Evolutionary conservation across 495 filamentous ascomycete species (phyloP), one percentile per base, ranked within the genome.

Genomic region (Tuber calosporum): DNA sequence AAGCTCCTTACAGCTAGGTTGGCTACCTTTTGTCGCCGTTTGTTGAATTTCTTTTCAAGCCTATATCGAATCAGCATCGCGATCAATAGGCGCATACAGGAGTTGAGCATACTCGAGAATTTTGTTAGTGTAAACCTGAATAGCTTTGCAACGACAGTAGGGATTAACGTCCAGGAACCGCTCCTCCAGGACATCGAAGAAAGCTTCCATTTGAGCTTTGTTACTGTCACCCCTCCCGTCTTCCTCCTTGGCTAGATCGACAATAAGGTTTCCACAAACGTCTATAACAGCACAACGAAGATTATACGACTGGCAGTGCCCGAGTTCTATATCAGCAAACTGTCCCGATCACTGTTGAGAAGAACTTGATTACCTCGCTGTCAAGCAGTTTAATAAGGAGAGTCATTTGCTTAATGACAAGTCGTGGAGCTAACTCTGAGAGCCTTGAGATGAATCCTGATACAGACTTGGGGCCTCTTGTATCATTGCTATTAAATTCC

Each of bases 391-490:
- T 98, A 5, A 93, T 91, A 45, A 99, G 83, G 74, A 96, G 86
- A 20, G 92, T 94, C 90, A 98, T 97, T 82, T 98, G 94, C 83
- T 97, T 97, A 77, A 97, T 96, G 66, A 99, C 93, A 66, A 97
- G 84, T 73, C 94, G 88, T 19, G 95, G 95, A 39, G 90, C 91
- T 78, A 98, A 86, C 81, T 97, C 94, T n/a, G 94, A 97, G n/a
- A 99, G 87, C 82, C 93, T 94, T 69, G 92, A 86, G 77, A 99
- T 91, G 77, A 99, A 99, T 1, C 90, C 87, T n/a, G 94, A 97
- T n/a, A 98, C 92, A 8, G 94, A 97, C 82, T 99, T 99, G 17
- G 95, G 95, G 0, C 95, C 96, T 80, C 89, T 92, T 11, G 90
- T 92, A 81, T 99, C 95, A 79, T 97, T 99, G 76, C 89, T 93